Evolutionary conservation across 805 yeast genomes (phyloP).

Genomic region (Brettanomyces bruxellensis): DNA sequence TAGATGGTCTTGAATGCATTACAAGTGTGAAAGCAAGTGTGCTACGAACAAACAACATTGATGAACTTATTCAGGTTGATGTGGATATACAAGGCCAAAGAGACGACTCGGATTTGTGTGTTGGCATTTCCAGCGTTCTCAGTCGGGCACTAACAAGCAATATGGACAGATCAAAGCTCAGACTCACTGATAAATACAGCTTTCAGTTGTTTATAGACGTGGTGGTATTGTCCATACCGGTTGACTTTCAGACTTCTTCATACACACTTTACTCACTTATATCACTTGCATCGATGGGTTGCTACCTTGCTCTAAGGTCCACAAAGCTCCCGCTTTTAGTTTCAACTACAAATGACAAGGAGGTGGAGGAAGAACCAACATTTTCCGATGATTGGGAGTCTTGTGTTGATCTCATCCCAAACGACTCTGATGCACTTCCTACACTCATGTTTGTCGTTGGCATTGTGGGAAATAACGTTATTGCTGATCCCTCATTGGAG

Average conservation of each 20-base stretch:
- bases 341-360: slow-evolving; percentile 55
- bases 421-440: slow-evolving; percentile 36
- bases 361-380: slow-evolving; percentile 81
- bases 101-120: slow-evolving; percentile 67
- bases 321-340: slow-evolving; percentile 66
- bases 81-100: slow-evolving; percentile 74
- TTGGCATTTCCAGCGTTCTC: slow-evolving; percentile 53
- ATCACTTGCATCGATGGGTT: slow-evolving; percentile 68
- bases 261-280: slow-evolving; percentile 53
- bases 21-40: slow-evolving; percentile 87
- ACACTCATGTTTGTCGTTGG: slow-evolving; percentile 76
- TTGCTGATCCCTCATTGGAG: slow-evolving; percentile 81
- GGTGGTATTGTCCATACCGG: slow-evolving; percentile 57
- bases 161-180: slow-evolving; percentile 44
- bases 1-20: slow-evolving; percentile 90
- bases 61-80: slow-evolving; percentile 59
- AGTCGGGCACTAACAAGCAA: slow-evolving; percentile 43
- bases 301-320: slow-evolving; percentile 71
- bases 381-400: slow-evolving; percentile 83
- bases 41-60: slow-evolving; percentile 31
- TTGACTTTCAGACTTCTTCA: slow-evolving; percentile 34
- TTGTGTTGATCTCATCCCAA: slow-evolving; percentile 37
- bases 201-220: slow-evolving; percentile 76
- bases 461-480: slow-evolving; percentile 54
- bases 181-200: slow-evolving; percentile 64